Conservation (phyloP, 805 yeast genomes). For the Geotrichum ghanense region DNA sequence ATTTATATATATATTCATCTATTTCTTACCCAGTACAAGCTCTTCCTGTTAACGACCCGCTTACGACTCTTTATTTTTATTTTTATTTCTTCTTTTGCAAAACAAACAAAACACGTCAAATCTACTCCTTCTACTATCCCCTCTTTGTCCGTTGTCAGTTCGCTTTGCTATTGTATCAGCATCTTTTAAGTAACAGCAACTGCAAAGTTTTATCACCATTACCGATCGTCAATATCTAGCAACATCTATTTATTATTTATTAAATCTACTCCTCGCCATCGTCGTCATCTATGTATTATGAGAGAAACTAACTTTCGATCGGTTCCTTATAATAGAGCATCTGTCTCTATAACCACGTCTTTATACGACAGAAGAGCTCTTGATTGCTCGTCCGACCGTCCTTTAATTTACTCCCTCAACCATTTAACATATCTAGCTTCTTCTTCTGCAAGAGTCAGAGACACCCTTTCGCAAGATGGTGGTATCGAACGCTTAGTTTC, state of each 20-base stretch:
- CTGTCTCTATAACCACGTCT: constrained; percentile 81
- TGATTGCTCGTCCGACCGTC: constrained; percentile 81
- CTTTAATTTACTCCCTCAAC: constrained; percentile 82
- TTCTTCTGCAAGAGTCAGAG: constrained; percentile 79
- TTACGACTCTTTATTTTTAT: not conserved
- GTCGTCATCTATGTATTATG: constrained; percentile 34
- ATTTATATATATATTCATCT: too few relatives aligned
- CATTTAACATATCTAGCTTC: constrained; percentile 82
- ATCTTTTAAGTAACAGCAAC: too few relatives aligned
- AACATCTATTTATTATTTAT: too few relatives aligned
- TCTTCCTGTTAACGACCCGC: not conserved
- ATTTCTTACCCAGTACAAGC: too few relatives aligned
- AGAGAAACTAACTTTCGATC: constrained; percentile 83
- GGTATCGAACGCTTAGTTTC: constrained; percentile 82
- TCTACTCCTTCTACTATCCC: too few relatives aligned
- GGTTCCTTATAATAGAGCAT: constrained; percentile 71
- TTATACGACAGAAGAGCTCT: constrained; percentile 87
- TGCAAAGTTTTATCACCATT: too few relatives aligned
- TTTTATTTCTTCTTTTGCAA: not conserved
- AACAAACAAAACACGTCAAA: too few relatives aligned
- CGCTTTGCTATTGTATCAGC: too few relatives aligned
- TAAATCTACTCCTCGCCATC: not conserved
- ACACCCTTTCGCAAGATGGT: constrained; percentile 80
- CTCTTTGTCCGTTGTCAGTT: too few relatives aligned
- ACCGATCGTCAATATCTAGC: too few relatives aligned